Conservation (phyloP, 768 basidiomycete species). For the Mycena galericulata region DNA sequence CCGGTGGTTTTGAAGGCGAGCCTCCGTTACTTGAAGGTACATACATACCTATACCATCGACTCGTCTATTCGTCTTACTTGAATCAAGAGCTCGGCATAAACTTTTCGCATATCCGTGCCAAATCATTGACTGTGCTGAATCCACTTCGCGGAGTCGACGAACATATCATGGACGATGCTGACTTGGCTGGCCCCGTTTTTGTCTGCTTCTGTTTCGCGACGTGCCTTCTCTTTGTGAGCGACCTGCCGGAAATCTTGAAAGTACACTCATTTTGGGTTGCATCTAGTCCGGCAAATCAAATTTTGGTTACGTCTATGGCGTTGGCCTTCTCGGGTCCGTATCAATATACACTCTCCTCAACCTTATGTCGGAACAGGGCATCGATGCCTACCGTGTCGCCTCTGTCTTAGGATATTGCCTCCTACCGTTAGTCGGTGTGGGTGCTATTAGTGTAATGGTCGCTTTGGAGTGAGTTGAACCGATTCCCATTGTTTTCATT, state of each 20-base stretch:
- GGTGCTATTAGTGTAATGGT: constrained; percentile 89
- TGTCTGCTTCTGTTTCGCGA: constrained; percentile 95
- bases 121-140: constrained; percentile 98
- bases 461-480: constrained; percentile 82
- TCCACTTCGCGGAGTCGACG: constrained; percentile 85
- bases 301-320: constrained; percentile 99
- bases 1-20: constrained; percentile 95
- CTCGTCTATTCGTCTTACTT: constrained; percentile 10
- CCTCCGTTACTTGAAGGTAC: constrained; percentile 94
- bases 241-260: not conserved
- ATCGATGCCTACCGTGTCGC: constrained; percentile 97
- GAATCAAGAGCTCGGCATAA: constrained; percentile 91
- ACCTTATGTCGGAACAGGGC: constrained; percentile 94
- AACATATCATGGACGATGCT: constrained; percentile 98
- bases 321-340: constrained; percentile 94
- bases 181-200: constrained; percentile 96
- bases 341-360: constrained; percentile 94
- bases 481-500: constrained; percentile 17
- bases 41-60: constrained; percentile 51
- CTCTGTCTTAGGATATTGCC: constrained; percentile 95
- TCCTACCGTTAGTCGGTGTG: constrained; percentile 96
- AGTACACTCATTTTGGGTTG: constrained; percentile 25
- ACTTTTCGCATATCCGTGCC: constrained; percentile 93
- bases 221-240: constrained; percentile 91
- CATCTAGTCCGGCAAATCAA: constrained; percentile 93